Conservation (phyloP, 768 basidiomycete genomes). For the Pleurotus platypus region DNA sequence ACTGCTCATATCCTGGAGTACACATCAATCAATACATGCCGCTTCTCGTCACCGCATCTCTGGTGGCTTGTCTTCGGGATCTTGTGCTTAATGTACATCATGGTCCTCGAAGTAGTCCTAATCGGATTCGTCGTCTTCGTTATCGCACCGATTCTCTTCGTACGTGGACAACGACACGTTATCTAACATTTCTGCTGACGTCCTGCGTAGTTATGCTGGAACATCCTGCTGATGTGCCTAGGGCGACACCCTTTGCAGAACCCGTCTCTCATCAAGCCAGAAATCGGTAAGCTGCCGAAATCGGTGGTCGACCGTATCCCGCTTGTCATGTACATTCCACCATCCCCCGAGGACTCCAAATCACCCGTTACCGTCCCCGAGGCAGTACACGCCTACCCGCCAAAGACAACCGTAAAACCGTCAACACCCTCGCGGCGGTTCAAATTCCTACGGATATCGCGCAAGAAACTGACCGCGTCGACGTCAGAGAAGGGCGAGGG, state of each 20-base stretch:
- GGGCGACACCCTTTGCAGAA: constrained; percentile 80
- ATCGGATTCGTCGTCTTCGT: constrained; percentile 77
- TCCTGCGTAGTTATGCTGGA: constrained; percentile 61
- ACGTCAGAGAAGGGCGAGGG: constrained; percentile 6
- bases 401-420: constrained; percentile 33
- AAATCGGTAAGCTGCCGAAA: constrained; percentile 72
- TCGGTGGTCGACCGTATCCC: constrained; percentile 76
- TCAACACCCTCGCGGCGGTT: constrained; percentile 43
- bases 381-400: constrained; percentile 60
- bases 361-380: constrained; percentile 39
- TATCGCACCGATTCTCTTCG: constrained; percentile 74
- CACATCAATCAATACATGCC: constrained; percentile 71
- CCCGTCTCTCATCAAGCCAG: constrained; percentile 69
- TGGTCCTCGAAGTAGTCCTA: constrained; percentile 65
- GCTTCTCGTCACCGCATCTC: constrained; percentile 69
- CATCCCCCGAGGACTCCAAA: constrained; percentile 48
- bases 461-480: constrained; percentile 15
- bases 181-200: background rate
- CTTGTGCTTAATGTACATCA: constrained; percentile 74
- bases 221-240: constrained; percentile 72
- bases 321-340: constrained; percentile 81
- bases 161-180: constrained; percentile 33
- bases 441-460: constrained; percentile 41
- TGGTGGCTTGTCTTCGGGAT: constrained; percentile 88
- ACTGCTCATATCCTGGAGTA: constrained; percentile 79